A percentile compares a stretch with the other conserved stretches of the same genome.
Evolutionary conservation across 2,329 filamentous ascomycete genomes (phyloP).

Genomic region (Colletotrichum magnum): DNA sequence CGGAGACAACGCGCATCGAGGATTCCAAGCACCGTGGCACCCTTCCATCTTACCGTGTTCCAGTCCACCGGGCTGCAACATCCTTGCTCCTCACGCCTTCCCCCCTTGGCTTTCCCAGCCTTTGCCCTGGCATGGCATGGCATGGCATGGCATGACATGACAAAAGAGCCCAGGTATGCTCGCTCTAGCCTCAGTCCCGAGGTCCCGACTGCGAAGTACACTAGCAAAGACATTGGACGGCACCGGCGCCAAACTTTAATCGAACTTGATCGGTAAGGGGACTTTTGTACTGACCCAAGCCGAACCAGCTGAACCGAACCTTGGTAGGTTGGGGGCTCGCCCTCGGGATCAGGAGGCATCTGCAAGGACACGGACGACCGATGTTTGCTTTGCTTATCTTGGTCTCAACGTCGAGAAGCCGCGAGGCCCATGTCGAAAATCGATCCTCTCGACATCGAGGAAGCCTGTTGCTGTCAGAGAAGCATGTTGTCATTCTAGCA

Average conservation of each 20-base stretch:
- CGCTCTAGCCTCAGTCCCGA: background rate
- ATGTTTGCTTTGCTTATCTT: constrained; percentile 22
- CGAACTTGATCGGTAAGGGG: constrained; percentile 29
- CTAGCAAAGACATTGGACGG: constrained; percentile 25
- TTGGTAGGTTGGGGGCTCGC: background rate
- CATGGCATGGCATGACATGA: constrained; percentile 1
- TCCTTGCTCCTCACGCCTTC: constrained; percentile 8
- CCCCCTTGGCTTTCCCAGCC: constrained; percentile 1
- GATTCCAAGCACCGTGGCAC: constrained; percentile 1
- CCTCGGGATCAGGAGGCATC: background rate
- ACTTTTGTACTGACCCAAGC: constrained; percentile 27
- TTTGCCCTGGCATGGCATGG: constrained; percentile 4
- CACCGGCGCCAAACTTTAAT: constrained; percentile 38
- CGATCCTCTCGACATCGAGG: background rate
- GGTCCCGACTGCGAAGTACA: background rate
- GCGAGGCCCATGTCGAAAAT: background rate
- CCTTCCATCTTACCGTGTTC: constrained; percentile 19
- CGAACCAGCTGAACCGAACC: too few relatives aligned
- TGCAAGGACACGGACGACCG: constrained; percentile 3
- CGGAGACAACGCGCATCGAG: constrained; percentile 4
- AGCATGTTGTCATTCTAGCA: too few relatives aligned
- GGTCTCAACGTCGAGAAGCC: background rate
- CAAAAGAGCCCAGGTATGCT: constrained; percentile 10
- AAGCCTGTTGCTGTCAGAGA: background rate
- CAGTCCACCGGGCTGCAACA: constrained; percentile 15